These are phyloP conservation scores for Neurospora sp. DNA, from an alignment of 495 filamentous ascomycete genomes.

Conservation along the genomic window DNA sequence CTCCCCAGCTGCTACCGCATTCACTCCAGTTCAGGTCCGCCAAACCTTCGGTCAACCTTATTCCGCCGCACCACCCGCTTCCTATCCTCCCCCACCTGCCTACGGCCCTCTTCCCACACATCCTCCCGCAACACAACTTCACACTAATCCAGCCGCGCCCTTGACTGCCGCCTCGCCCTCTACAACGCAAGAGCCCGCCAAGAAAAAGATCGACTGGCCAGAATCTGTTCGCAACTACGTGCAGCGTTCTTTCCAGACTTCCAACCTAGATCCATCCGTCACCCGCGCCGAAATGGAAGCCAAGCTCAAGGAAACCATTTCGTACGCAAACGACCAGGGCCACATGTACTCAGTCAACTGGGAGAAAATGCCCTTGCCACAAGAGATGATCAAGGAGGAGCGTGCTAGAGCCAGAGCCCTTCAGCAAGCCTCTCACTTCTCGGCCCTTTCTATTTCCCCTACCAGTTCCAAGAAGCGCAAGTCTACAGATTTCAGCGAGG, in stretches of 20 bases:
- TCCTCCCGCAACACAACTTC: constrained; percentile 7
- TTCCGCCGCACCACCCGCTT: constrained; percentile 16
- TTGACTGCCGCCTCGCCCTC: constrained; percentile 9
- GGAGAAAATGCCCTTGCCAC: constrained; percentile 74
- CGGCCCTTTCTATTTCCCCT: constrained; percentile 8
- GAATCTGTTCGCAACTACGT: constrained; percentile 71
- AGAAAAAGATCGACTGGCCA: constrained; percentile 64
- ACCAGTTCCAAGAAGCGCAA: constrained; percentile 63
- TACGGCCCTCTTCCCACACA: constrained; percentile 14
- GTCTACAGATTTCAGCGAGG: constrained; percentile 51
- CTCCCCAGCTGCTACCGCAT: constrained; percentile 33
- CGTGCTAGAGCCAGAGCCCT: constrained; percentile 32
- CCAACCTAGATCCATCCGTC: constrained; percentile 57
- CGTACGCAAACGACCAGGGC: constrained; percentile 59
- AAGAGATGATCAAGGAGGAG: constrained; percentile 72
- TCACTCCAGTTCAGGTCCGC: constrained; percentile 40
- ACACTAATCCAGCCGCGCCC: constrained; percentile 17
- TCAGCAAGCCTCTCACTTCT: not conserved
- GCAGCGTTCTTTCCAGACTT: constrained; percentile 67
- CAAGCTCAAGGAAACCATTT: constrained; percentile 79
- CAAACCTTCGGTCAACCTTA: constrained; percentile 33
- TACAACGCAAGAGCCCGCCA: constrained; percentile 22
- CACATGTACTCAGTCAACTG: constrained; percentile 67
- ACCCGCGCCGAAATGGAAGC: constrained; percentile 60
- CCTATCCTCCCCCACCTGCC: constrained; percentile 17